Evolutionary conservation across 805 yeast species (phyloP).

Genomic region (Candida krabiensis): DNA sequence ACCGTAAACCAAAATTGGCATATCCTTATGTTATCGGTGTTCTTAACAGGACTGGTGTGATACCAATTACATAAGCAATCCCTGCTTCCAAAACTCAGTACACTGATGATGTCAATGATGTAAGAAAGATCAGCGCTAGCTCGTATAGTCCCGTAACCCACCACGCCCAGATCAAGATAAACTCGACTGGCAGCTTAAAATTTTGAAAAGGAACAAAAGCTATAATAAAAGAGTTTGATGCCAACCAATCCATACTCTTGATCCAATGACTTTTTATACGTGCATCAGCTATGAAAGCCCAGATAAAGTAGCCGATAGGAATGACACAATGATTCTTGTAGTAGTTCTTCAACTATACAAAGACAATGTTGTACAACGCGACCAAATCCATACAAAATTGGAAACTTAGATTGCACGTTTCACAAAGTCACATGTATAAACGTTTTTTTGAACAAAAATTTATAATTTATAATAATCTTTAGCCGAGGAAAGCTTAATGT

Average conservation of each 20-base stretch:
- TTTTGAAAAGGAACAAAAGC: conserved; percentile 24
- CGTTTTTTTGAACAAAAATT: too few species aligned
- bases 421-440: too few species aligned
- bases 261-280: conserved; percentile 6
- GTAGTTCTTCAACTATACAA: too few species aligned
- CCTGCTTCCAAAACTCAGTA: conserved; percentile 22
- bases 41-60: too few species aligned
- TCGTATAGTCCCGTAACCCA: conserved; percentile 27
- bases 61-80: conserved; percentile 22
- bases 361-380: too few species aligned
- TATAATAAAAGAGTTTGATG: conserved; percentile 14
- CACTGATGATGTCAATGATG: conserved; percentile 24
- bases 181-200: conserved; percentile 24
- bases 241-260: conserved; percentile 22
- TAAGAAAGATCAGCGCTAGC: conserved; percentile 21
- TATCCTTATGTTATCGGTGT: too few species aligned
- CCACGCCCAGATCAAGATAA: conserved; percentile 25
- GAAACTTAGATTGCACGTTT: too few species aligned
- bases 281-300: conserved; percentile 16
- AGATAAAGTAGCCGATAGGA: conserved; percentile 22
- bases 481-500: too few species aligned
- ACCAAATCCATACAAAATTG: too few species aligned
- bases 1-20: too few species aligned
- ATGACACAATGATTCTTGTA: not conserved
- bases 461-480: too few species aligned